A percentile compares a stretch with the other conserved stretches of the same genome.
phyloP scores from a whole-genome alignment of 495 filamentous ascomycete genomes.

The Trypethelium eluteriae region DNA sequence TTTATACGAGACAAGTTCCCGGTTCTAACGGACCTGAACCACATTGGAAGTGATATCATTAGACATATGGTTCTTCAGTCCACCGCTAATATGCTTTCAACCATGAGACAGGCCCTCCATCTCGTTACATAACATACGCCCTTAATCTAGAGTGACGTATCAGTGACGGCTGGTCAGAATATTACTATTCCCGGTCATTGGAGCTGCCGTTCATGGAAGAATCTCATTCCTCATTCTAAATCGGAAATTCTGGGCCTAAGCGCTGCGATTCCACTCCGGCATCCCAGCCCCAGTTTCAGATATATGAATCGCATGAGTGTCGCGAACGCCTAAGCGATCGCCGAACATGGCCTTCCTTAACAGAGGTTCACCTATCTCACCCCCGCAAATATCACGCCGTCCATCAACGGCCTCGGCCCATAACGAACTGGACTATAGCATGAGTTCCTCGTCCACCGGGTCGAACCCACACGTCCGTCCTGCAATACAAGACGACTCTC shows the following conservation, averaged over 20 bases:
- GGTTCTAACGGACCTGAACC: not conserved
- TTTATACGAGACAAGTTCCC: not conserved
- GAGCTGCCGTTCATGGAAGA: conserved; percentile 3
- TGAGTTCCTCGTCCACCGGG: not conserved
- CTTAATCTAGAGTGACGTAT: not conserved
- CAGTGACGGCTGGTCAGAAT: not conserved
- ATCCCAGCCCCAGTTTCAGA: conserved; percentile 5
- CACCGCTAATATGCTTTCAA: not conserved
- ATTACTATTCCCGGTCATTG: not conserved
- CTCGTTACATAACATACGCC: conserved; percentile 2
- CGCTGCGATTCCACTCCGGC: not conserved
- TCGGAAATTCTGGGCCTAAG: not conserved
- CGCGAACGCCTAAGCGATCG: not conserved
- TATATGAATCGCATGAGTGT: not conserved
- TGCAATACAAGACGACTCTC: not conserved
- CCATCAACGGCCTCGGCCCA: conserved; percentile 1
- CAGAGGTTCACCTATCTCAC: not conserved
- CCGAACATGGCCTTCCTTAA: conserved; percentile 3
- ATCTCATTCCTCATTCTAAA: not conserved
- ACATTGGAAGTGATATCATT: not conserved
- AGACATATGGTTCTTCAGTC: not conserved
- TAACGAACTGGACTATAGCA: not conserved
- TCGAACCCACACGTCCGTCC: not conserved
- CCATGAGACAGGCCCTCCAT: not conserved
- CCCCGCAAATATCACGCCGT: conserved; percentile 6